phyloP scores from a whole-genome alignment of 306 rosid species.

The Rubus parviflorus region DNA sequence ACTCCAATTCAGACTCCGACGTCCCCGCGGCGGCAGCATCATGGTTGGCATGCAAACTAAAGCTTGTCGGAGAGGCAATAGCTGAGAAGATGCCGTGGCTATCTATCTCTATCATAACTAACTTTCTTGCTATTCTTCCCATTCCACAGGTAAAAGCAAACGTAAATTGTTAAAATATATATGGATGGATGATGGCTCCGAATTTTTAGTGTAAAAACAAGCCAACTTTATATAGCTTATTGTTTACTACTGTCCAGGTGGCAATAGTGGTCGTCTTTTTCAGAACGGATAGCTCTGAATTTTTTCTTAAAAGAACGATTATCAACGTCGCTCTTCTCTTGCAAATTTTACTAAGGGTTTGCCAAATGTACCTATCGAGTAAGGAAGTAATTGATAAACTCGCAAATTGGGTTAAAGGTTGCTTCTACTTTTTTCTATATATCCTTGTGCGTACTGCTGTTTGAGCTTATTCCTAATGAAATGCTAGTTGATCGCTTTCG shows the following conservation, averaged over 20 bases:
- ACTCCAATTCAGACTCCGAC: not conserved
- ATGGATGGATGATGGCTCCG: too few relatives aligned
- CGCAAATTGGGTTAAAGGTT: constrained; percentile 10
- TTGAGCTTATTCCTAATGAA: too few relatives aligned
- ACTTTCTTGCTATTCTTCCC: constrained; percentile 9
- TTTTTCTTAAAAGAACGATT: not conserved
- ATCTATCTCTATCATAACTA: not conserved
- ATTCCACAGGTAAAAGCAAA: constrained; percentile 11
- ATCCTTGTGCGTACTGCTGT: constrained; percentile 13
- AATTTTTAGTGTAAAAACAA: too few relatives aligned
- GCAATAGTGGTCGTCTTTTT: not conserved
- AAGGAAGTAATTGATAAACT: not conserved
- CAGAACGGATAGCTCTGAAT: not conserved
- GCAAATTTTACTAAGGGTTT: constrained; percentile 22
- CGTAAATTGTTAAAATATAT: not conserved
- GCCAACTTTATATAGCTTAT: too few relatives aligned
- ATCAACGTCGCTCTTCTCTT: constrained; percentile 13
- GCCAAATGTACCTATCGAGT: constrained; percentile 13
- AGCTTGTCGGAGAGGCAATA: not conserved
- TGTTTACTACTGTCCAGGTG: constrained; percentile 14
- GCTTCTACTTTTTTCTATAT: constrained; percentile 18
- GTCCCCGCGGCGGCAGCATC: not conserved
- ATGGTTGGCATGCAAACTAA: not conserved
- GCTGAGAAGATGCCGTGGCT: not conserved
- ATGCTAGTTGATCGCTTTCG: too few relatives aligned